Percentiles rank a stretch among this genome's conserved stretches.
These are phyloP conservation scores for Ehretia macrophylla DNA, from an alignment of 257 asterid genomes.

Conservation along the genomic window DNA sequence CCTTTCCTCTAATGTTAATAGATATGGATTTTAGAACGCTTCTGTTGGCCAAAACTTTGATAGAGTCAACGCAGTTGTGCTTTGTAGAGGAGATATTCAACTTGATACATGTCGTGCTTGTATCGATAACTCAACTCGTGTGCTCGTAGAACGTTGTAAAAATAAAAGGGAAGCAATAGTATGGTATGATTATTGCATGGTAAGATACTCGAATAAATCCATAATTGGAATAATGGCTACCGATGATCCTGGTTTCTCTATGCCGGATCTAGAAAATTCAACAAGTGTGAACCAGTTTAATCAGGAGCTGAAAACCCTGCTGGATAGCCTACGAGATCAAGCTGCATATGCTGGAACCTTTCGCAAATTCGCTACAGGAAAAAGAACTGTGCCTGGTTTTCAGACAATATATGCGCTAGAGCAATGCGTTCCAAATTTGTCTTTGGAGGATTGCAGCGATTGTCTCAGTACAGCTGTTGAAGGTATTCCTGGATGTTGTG, in stretches of 20 bases:
- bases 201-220: slow-evolving; percentile 11
- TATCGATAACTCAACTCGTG: neutral
- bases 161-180: slow-evolving; percentile 12
- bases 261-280: neutral
- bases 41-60: slow-evolving; percentile 14
- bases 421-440: slow-evolving; percentile 29
- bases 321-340: neutral
- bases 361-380: slow-evolving; percentile 15
- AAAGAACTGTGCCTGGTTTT: neutral
- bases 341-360: neutral
- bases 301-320: slow-evolving; percentile 5
- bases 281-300: neutral
- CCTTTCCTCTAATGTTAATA: slow-evolving; percentile 15
- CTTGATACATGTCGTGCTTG: slow-evolving; percentile 20
- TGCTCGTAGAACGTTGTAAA: slow-evolving; percentile 16
- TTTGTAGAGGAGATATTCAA: slow-evolving; percentile 31
- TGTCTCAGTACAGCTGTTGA: slow-evolving; percentile 11
- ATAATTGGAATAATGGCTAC: neutral
- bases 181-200: slow-evolving; percentile 9
- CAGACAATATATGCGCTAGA: slow-evolving; percentile 2
- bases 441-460: neutral
- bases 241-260: fast-evolving
- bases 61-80: slow-evolving; percentile 15
- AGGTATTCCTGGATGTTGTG: neutral
- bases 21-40: slow-evolving; percentile 24